phyloP scores from a whole-genome alignment of 2,329 filamentous ascomycete genomes.

The Venturia pyrina region DNA sequence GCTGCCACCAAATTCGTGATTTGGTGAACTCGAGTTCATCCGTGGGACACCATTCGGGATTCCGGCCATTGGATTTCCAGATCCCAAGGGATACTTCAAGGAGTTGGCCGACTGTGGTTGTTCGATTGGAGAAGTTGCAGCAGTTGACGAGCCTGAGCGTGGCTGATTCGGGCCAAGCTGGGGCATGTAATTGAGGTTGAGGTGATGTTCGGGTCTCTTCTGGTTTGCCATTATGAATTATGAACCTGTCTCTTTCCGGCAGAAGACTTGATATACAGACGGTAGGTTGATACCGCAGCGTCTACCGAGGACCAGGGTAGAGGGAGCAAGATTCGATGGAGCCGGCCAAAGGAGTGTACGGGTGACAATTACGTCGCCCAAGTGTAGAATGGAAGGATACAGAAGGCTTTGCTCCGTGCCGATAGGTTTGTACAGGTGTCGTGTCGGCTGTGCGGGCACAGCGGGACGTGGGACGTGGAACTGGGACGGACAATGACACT shows the following conservation, averaged over 20 bases:
- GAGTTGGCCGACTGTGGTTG: constrained; percentile 47
- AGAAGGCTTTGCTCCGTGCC: constrained; percentile 19
- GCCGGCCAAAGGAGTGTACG: constrained; percentile 32
- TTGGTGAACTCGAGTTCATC: constrained; percentile 90
- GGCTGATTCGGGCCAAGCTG: constrained; percentile 56
- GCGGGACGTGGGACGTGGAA: neutral
- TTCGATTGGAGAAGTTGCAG: constrained; percentile 73
- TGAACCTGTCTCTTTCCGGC: constrained; percentile 16
- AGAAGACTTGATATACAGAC: constrained; percentile 9
- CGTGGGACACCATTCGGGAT: constrained; percentile 27
- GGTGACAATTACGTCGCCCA: constrained; percentile 22
- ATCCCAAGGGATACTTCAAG: constrained; percentile 63
- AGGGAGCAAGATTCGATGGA: constrained; percentile 24
- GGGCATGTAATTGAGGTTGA: constrained; percentile 72
- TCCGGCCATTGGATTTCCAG: constrained; percentile 30
- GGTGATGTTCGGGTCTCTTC: constrained; percentile 66
- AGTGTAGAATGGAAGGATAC: constrained; percentile 21
- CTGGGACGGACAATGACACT: neutral
- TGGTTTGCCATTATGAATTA: constrained; percentile 83
- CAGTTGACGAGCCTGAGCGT: constrained; percentile 69
- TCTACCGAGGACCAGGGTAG: constrained; percentile 26
- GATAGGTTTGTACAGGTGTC: constrained; percentile 7
- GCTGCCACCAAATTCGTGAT: constrained; percentile 68
- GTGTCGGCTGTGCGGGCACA: constrained; percentile 1
- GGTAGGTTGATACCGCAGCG: constrained; percentile 20